A percentile compares a stretch with the other conserved stretches of the same genome.
These are phyloP conservation scores for Pistacia atlantica DNA, from an alignment of 345 rosid species.

Conservation along the genomic window DNA sequence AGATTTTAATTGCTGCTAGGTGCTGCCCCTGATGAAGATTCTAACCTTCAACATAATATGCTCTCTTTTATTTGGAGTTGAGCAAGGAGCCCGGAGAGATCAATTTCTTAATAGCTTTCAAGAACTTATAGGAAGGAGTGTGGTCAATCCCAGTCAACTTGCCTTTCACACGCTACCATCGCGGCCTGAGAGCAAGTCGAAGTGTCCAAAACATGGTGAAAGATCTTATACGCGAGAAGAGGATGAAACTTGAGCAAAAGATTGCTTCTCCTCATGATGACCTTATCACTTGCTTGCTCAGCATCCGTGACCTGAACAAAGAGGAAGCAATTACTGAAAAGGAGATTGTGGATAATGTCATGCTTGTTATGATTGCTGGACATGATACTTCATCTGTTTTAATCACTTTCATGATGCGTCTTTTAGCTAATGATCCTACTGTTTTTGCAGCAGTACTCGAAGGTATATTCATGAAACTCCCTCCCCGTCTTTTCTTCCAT, in stretches of 20 bases:
- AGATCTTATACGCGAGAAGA: conserved; percentile 44
- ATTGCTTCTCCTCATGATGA: conserved; percentile 35
- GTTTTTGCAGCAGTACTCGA: conserved; percentile 45
- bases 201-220: conserved; percentile 30
- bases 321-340: conserved; percentile 34
- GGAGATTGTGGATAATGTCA: conserved; percentile 53
- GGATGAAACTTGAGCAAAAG: conserved; percentile 31
- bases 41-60: conserved; percentile 59
- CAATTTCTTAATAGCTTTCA: conserved; percentile 30
- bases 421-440: conserved; percentile 42
- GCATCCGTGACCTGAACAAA: conserved; percentile 17
- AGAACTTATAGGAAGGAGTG: conserved; percentile 41
- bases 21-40: conserved; percentile 49
- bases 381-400: conserved; percentile 53
- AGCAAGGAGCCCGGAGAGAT: conserved; percentile 38
- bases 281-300: conserved; percentile 49
- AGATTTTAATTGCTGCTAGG: conserved; percentile 25
- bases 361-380: conserved; percentile 63
- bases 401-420: conserved; percentile 49
- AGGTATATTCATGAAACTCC: conserved; percentile 31
- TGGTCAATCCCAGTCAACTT: conserved; percentile 52
- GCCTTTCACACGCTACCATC: conserved; percentile 51
- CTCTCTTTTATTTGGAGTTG: conserved; percentile 47
- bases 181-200: conserved; percentile 43
- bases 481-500: not conserved